These are phyloP conservation scores for Wickerhamiella australiensis DNA, from an alignment of 805 yeast genomes.

Conservation along the genomic window DNA sequence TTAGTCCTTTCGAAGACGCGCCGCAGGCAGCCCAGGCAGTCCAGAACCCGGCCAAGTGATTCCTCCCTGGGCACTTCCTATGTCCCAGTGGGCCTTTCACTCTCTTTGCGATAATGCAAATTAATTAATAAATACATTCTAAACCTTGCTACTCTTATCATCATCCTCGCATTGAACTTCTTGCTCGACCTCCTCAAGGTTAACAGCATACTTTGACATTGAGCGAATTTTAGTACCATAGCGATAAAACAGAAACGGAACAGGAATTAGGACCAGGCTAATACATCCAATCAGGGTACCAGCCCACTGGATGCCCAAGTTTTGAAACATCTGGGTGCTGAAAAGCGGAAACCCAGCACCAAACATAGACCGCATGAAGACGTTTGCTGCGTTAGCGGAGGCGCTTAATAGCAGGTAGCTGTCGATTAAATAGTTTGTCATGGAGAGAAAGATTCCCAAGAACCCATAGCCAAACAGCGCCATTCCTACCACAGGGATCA, in stretches of 20 bases:
- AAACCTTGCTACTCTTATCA: not conserved
- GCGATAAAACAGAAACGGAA: constrained; percentile 42
- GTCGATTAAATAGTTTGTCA: constrained; percentile 50
- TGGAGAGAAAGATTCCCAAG: constrained; percentile 45
- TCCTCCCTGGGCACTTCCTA: too few relatives aligned
- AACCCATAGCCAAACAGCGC: constrained; percentile 42
- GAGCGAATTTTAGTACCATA: constrained; percentile 32
- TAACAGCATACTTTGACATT: constrained; percentile 19
- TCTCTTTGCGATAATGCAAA: too few relatives aligned
- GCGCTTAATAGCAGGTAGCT: constrained; percentile 48
- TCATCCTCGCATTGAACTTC: not conserved
- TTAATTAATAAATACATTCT: too few relatives aligned
- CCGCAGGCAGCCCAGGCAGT: too few relatives aligned
- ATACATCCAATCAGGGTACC: constrained; percentile 40
- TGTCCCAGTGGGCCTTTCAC: too few relatives aligned
- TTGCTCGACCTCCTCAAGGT: constrained; percentile 9
- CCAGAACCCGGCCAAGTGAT: too few relatives aligned
- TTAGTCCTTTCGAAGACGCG: too few relatives aligned
- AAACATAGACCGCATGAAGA: constrained; percentile 45
- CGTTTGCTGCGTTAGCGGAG: constrained; percentile 53
- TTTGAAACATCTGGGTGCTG: constrained; percentile 40
- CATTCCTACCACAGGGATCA: constrained; percentile 49
- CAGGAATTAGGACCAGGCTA: constrained; percentile 40
- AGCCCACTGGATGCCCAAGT: constrained; percentile 44
- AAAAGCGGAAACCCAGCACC: constrained; percentile 54